Percentiles rank a stretch among this genome's conserved stretches.
Evolutionary conservation across 257 asterid genomes (phyloP).

Genomic region (Solanum ahanhuiri): DNA sequence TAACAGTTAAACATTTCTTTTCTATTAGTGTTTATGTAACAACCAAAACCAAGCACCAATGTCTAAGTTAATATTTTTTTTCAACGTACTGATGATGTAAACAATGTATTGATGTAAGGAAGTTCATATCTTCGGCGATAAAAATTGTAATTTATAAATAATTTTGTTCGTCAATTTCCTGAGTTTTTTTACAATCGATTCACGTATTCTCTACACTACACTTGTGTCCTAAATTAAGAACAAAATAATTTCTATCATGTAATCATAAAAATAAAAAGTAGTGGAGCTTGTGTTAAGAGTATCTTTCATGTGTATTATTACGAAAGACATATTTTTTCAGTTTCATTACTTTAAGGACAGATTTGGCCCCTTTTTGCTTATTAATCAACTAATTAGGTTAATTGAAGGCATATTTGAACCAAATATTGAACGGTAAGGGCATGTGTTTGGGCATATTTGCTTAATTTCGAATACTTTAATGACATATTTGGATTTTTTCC

Average conservation of each 20-base stretch:
- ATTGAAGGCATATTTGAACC: background rate
- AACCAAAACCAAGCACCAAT: background rate
- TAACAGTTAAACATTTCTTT: background rate
- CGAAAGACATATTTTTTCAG: background rate
- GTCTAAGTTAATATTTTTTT: background rate
- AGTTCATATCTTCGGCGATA: background rate
- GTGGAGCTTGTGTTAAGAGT: background rate
- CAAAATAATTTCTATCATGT: background rate
- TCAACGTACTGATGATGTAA: background rate
- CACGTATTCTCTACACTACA: background rate
- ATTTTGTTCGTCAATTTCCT: background rate
- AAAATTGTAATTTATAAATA: background rate
- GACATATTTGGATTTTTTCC: background rate
- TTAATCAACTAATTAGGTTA: background rate
- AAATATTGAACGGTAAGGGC: background rate
- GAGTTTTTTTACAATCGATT: background rate
- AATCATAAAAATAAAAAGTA: background rate
- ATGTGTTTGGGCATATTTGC: background rate
- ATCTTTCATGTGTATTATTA: background rate
- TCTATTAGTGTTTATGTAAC: background rate
- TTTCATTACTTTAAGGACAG: background rate
- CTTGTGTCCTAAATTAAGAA: background rate
- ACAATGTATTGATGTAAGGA: background rate
- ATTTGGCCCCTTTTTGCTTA: background rate
- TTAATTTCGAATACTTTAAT: background rate